Evolutionary conservation across 495 filamentous ascomycete genomes (phyloP).

Genomic region (Hypoxylon trugodes): DNA sequence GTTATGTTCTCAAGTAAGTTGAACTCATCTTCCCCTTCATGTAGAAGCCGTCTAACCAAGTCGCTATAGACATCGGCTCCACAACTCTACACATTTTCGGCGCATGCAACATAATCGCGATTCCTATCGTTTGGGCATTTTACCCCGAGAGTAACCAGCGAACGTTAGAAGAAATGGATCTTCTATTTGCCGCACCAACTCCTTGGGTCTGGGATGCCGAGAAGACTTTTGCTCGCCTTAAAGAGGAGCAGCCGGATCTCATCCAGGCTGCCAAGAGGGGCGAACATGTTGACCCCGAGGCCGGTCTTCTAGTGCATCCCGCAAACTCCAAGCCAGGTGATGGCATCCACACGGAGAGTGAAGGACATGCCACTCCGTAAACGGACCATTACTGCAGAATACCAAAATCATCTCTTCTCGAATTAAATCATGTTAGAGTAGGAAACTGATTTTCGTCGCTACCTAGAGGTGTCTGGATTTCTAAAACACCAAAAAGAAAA

Average conservation of each 20-base stretch:
- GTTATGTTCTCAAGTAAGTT: conserved; percentile 63
- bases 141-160: conserved; percentile 75
- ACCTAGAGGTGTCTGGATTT: no score
- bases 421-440: no score
- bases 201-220: conserved; percentile 73
- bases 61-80: conserved; percentile 57
- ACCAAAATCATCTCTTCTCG: no score
- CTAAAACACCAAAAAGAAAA: background rate
- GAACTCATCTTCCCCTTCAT: background rate
- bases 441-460: no score
- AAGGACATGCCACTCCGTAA: conserved; percentile 18
- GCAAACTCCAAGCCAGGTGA: conserved; percentile 18
- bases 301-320: conserved; percentile 43
- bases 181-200: conserved; percentile 67
- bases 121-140: conserved; percentile 73
- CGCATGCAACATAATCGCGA: conserved; percentile 66
- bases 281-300: conserved; percentile 59
- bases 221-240: conserved; percentile 67
- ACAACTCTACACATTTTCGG: conserved; percentile 76
- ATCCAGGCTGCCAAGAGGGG: conserved; percentile 42
- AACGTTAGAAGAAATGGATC: conserved; percentile 74
- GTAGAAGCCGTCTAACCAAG: conserved; percentile 17
- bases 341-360: conserved; percentile 26
- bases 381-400: background rate
- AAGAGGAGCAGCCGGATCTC: conserved; percentile 56